Conservation (phyloP, 768 basidiomycete genomes). For the Peribolospora baueri region DNA sequence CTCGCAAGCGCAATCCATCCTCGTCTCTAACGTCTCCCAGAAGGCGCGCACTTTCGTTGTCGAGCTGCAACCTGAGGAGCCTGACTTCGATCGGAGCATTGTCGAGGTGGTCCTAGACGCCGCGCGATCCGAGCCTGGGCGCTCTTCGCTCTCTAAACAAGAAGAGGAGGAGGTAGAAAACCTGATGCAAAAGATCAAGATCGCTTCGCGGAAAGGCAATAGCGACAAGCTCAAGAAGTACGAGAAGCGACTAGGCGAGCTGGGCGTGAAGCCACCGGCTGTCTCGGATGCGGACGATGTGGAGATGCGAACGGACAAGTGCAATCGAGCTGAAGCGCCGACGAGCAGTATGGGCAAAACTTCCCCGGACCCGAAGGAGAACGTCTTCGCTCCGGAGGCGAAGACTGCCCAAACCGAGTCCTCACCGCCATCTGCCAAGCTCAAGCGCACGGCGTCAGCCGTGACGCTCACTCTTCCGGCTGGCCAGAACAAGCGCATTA, state of each 20-base stretch:
- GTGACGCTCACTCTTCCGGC: background rate
- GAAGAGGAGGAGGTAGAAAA: slow-evolving; percentile 18
- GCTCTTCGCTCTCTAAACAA: slow-evolving; percentile 9
- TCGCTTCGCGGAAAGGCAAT: slow-evolving; percentile 16
- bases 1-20: slow-evolving; percentile 5
- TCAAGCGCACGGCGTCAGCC: background rate
- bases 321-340: too few species aligned
- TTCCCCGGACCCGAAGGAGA: background rate
- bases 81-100: background rate
- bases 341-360: too few species aligned
- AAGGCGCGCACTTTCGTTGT: slow-evolving; percentile 15
- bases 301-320: too few species aligned
- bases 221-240: slow-evolving; percentile 17
- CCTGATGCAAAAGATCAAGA: slow-evolving; percentile 18
- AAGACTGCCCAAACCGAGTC: background rate
- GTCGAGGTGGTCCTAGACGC: background rate
- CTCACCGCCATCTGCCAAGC: background rate
- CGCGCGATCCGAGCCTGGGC: background rate
- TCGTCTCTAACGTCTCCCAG: slow-evolving; percentile 16
- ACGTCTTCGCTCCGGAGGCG: background rate
- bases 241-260: slow-evolving; percentile 12
- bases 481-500: too few species aligned
- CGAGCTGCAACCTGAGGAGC: slow-evolving; percentile 5
- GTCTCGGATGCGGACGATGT: too few species aligned
- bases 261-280: slow-evolving; percentile 9